Evolutionary conservation across 768 basidiomycete species (phyloP).

Genomic region (Candolleomyces aberdarensis): DNA sequence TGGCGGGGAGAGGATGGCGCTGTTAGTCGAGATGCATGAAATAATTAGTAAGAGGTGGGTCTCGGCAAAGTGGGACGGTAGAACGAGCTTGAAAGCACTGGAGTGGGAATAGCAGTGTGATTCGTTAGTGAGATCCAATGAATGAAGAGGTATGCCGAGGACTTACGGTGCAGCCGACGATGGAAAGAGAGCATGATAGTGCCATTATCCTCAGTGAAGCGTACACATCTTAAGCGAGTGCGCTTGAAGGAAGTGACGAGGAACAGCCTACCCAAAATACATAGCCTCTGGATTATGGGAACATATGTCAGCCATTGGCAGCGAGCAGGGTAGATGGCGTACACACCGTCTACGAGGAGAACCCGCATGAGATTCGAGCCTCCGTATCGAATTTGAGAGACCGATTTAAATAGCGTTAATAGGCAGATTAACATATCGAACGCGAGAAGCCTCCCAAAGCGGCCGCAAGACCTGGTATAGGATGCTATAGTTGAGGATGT

Average conservation of each 20-base stretch:
- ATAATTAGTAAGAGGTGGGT: slow-evolving; percentile 7
- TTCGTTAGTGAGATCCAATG: not conserved
- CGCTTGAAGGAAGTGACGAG: not conserved
- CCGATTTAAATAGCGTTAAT: slow-evolving; percentile 37
- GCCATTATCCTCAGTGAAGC: not conserved
- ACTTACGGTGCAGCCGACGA: not conserved
- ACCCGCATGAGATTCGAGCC: slow-evolving; percentile 20
- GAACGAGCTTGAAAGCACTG: not conserved
- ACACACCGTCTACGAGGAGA: slow-evolving; percentile 39
- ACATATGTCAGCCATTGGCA: not conserved
- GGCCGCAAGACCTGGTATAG: slow-evolving; percentile 25
- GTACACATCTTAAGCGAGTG: not conserved
- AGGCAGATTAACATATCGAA: slow-evolving; percentile 40
- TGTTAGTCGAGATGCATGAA: slow-evolving; percentile 11
- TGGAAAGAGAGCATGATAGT: not conserved
- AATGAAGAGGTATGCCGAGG: not conserved
- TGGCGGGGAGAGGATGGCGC: not conserved
- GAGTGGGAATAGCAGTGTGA: not conserved
- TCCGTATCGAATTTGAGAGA: slow-evolving; percentile 17
- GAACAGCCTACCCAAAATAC: slow-evolving; percentile 35
- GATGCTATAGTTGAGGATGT: not conserved
- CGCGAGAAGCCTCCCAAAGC: slow-evolving; percentile 37
- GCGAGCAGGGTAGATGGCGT: not conserved
- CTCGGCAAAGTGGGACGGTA: slow-evolving; percentile 12
- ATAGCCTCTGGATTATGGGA: slow-evolving; percentile 29